Percentiles rank a stretch among this genome's conserved stretches.
Conservation (phyloP, 306 rosid species). For the Cicer arietinum region DNA sequence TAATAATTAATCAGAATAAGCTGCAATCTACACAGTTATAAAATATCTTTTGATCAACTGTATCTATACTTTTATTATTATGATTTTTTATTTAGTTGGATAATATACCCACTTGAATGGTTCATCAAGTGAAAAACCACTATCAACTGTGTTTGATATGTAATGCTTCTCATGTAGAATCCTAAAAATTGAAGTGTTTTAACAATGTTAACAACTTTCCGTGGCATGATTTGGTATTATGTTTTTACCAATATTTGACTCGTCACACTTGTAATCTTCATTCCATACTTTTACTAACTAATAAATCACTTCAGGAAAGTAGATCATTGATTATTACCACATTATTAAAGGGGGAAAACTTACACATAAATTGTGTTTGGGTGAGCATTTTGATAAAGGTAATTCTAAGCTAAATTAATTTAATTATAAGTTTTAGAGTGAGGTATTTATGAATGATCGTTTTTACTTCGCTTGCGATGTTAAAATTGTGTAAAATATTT, state of each 20-base stretch:
- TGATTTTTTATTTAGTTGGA: conserved; percentile 18
- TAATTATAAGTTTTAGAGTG: too few species aligned
- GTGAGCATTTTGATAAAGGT: too few species aligned
- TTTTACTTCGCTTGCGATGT: too few species aligned
- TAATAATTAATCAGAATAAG: conserved; percentile 49
- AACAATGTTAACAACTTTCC: conserved; percentile 13
- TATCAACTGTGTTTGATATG: background rate
- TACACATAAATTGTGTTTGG: background rate
- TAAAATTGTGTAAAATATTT: too few species aligned
- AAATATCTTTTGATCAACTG: conserved; percentile 25
- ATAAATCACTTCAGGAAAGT: background rate
- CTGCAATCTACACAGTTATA: conserved; percentile 28
- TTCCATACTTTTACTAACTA: background rate
- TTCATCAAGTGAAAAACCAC: conserved; percentile 11
- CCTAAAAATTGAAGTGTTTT: background rate
- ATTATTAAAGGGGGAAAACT: background rate
- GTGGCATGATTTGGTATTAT: conserved; percentile 15
- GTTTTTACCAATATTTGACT: conserved; percentile 16
- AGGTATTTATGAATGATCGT: too few species aligned
- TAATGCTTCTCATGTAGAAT: conserved; percentile 39
- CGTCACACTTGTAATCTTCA: conserved; percentile 7
- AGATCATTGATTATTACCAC: background rate
- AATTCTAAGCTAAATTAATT: too few species aligned
- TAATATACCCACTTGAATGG: conserved; percentile 19
- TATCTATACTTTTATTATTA: background rate